Percentiles rank a stretch among this genome's conserved stretches.
Evolutionary conservation across 176 grass and related monocot species (phyloP).

Genomic region (Puya raimondii): DNA sequence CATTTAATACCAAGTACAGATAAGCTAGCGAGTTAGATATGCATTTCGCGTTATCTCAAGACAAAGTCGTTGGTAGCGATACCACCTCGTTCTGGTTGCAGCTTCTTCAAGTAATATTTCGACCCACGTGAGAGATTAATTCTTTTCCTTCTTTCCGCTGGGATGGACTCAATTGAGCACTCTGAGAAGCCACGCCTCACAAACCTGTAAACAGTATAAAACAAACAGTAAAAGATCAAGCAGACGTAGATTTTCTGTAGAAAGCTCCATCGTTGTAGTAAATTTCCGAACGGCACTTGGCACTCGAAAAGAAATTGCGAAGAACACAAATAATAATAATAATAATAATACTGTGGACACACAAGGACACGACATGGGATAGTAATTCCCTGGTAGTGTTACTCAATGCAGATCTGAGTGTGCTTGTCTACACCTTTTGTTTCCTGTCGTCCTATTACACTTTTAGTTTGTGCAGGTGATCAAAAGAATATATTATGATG

Average conservation of each 20-base stretch:
- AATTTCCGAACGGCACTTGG: too few species aligned
- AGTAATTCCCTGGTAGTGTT: background rate
- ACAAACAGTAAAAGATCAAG: constrained; percentile 5
- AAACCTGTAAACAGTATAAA: constrained; percentile 53
- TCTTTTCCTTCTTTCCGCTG: constrained; percentile 48
- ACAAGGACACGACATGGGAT: background rate
- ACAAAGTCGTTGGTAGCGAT: constrained; percentile 33
- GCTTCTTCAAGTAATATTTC: constrained; percentile 77
- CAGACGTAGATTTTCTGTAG: background rate
- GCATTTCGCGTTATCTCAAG: background rate
- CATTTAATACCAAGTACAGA: background rate
- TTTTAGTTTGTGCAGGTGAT: background rate
- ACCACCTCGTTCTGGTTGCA: constrained; percentile 44
- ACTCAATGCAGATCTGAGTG: background rate
- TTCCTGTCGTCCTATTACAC: background rate
- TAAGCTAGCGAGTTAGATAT: background rate
- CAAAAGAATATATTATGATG: too few species aligned
- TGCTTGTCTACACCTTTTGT: background rate
- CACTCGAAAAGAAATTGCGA: too few species aligned
- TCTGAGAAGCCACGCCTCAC: constrained; percentile 65
- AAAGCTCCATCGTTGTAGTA: too few species aligned
- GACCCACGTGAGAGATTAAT: constrained; percentile 77
- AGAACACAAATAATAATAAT: too few species aligned
- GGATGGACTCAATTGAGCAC: constrained; percentile 68
- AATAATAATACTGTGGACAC: background rate